phyloP scores from a whole-genome alignment of 2,329 filamentous ascomycete genomes.

The Hypoxylon rubiginosum region DNA sequence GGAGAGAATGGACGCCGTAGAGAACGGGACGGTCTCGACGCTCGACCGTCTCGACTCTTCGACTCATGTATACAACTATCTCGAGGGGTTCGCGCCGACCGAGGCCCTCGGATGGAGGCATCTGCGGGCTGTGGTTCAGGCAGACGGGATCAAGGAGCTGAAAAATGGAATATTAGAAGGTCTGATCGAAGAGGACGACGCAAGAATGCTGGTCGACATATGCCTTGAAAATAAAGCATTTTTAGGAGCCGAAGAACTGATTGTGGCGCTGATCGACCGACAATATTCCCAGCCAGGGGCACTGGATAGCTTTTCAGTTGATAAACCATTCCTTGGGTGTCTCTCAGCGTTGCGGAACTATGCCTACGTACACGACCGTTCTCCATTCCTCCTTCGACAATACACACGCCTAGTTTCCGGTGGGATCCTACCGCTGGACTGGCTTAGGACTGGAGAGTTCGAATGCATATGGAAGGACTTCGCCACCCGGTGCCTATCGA shows the following conservation, averaged over 20 bases:
- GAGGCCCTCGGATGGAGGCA: constrained; percentile 60
- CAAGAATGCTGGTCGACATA: constrained; percentile 58
- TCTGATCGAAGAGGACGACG: constrained; percentile 58
- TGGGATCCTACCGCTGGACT: constrained; percentile 56
- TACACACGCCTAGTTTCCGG: constrained; percentile 54
- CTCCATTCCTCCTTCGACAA: constrained; percentile 55
- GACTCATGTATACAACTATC: constrained; percentile 62
- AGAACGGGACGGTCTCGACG: constrained; percentile 54
- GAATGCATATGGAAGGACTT: constrained; percentile 58
- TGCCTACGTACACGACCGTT: constrained; percentile 49
- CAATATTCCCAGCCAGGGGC: constrained; percentile 55
- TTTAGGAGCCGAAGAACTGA: constrained; percentile 58
- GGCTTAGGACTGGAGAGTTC: constrained; percentile 61
- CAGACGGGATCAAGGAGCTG: constrained; percentile 62
- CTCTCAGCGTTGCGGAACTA: constrained; percentile 55
- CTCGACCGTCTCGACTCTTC: constrained; percentile 57
- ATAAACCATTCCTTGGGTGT: constrained; percentile 47
- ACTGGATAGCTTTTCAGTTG: constrained; percentile 50
- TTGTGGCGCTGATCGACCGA: constrained; percentile 54
- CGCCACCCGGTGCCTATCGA: constrained; percentile 54
- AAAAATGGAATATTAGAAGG: constrained; percentile 58
- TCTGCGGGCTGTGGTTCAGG: constrained; percentile 60
- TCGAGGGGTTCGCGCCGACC: constrained; percentile 60
- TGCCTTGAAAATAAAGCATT: constrained; percentile 55
- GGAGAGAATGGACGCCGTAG: constrained; percentile 56